Conservation (phyloP, 208 protist species). For the Endotrypanum monterogeii region DNA sequence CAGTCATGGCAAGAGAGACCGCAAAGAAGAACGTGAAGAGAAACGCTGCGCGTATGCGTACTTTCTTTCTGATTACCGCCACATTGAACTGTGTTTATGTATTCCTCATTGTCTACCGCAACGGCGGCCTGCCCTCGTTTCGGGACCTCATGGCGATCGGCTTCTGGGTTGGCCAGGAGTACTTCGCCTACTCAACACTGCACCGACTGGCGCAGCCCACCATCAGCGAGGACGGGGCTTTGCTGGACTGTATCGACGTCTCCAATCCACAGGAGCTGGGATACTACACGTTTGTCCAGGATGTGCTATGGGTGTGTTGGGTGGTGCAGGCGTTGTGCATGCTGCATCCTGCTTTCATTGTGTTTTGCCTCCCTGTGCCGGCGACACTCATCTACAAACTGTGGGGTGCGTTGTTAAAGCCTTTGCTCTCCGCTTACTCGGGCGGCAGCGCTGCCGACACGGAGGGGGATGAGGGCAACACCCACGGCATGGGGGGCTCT, state of each 20-base stretch:
- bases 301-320: conserved; percentile 91
- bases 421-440: conserved; percentile 34
- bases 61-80: conserved; percentile 67
- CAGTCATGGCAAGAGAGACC: conserved; percentile 83
- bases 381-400: conserved; percentile 71
- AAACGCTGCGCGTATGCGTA: conserved; percentile 72
- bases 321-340: conserved; percentile 76
- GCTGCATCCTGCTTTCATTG: conserved; percentile 69
- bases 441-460: conserved; percentile 22
- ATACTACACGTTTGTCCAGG: conserved; percentile 81
- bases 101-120: conserved; percentile 55
- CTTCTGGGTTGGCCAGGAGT: conserved; percentile 88
- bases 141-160: conserved; percentile 51
- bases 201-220: conserved; percentile 57
- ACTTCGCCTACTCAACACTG: conserved; percentile 49
- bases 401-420: conserved; percentile 45
- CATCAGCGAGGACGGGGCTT: conserved; percentile 48
- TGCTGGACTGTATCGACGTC: conserved; percentile 76
- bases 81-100: conserved; percentile 72
- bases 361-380: conserved; percentile 90
- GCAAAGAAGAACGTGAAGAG: conserved; percentile 80
- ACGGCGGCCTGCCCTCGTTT: conserved; percentile 57
- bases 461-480: neutral
- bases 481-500: neutral
- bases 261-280: conserved; percentile 82